Evolutionary conservation across 129 eudicot species (phyloP), one percentile per base, ranked within the genome.

Genomic region (Lactuca sativa): DNA sequence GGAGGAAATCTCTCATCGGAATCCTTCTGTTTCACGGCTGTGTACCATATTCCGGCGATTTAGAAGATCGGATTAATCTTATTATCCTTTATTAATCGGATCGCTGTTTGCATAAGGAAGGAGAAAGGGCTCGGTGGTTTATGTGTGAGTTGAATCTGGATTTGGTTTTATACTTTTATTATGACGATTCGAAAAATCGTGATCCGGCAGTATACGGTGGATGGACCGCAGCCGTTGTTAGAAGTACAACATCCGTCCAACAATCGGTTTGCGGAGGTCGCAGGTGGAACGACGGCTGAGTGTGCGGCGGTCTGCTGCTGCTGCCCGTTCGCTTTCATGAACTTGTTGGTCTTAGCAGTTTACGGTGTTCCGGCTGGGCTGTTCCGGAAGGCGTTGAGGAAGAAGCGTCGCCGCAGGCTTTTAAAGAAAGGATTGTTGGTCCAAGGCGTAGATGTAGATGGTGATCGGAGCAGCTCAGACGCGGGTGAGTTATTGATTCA

Each of bases 291-390:
- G 6, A 56, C 95, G 56, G 97, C 97, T 0, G 97, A 77, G 78
- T 90, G 95, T 54, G 97, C 97, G 7, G 97, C 89, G 14, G 79
- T 90, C 4, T 82, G 87, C 65, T 90, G 97, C 52, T 83, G 97
- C 57, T 77, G 87, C 38, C 97, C 97, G 9, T 77, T 84, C 15
- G 77, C 82, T 13, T 12, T 83, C 7, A 78, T 76, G 32, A 75
- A 85, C 30, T 66, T 90, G 2, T 11, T 85, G 5, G 72, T 87
- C 2, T 57, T 90, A 13, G 82, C 84, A 37, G 80, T 87, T 54
- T 90, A 82, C 82, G 87, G 90, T 41, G 66, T 90, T 21, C 97
- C 97, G n/a, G 87, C 89, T 2, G 91, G 86, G 51, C 75, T 90
- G 25, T 90, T 74, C 59, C 59, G 84, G 81, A 90, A 85, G 64